These are phyloP conservation scores for Tetrapisispora nanseiensis DNA, from an alignment of 805 yeast genomes.

Conservation along the genomic window DNA sequence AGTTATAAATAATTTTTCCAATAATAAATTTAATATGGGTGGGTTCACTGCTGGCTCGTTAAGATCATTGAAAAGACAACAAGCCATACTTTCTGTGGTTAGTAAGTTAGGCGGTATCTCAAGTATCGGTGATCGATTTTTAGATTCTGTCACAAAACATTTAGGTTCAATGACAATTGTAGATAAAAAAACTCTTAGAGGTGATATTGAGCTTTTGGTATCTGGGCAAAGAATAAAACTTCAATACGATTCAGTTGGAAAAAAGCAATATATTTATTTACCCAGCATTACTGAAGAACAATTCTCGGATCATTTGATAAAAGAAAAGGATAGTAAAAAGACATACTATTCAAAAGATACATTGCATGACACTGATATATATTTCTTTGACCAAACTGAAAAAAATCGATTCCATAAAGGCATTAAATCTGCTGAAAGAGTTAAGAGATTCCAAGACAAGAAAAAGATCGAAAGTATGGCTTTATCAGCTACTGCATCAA, in stretches of 20 bases:
- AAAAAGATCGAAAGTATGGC: background rate
- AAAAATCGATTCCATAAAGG: conserved; percentile 24
- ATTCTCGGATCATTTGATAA: conserved; percentile 12
- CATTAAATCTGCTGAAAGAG: conserved; percentile 24
- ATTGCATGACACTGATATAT: conserved; percentile 25
- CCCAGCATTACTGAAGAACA: conserved; percentile 15
- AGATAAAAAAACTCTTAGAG: conserved; percentile 45
- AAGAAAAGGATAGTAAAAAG: conserved; percentile 22
- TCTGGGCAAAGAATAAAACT: conserved; percentile 16
- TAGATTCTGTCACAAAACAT: conserved; percentile 32
- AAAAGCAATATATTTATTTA: conserved; percentile 17
- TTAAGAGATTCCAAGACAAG: conserved; percentile 21
- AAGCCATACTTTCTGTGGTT: conserved; percentile 35
- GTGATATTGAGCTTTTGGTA: conserved; percentile 32
- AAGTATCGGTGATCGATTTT: conserved; percentile 34
- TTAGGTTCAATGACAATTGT: conserved; percentile 33
- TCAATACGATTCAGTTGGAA: conserved; percentile 12
- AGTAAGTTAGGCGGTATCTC: conserved; percentile 38
- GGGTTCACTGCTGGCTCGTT: conserved; percentile 35
- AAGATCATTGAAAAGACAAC: conserved; percentile 36
- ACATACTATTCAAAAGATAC: conserved; percentile 18
- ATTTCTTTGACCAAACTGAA: conserved; percentile 27
- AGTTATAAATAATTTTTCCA: background rate
- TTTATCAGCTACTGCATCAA: background rate
- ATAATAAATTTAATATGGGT: conserved; percentile 15